Base-by-base conservation (phyloP, 805 yeast genomes). In the Yarrowia alimentaria region DNA sequence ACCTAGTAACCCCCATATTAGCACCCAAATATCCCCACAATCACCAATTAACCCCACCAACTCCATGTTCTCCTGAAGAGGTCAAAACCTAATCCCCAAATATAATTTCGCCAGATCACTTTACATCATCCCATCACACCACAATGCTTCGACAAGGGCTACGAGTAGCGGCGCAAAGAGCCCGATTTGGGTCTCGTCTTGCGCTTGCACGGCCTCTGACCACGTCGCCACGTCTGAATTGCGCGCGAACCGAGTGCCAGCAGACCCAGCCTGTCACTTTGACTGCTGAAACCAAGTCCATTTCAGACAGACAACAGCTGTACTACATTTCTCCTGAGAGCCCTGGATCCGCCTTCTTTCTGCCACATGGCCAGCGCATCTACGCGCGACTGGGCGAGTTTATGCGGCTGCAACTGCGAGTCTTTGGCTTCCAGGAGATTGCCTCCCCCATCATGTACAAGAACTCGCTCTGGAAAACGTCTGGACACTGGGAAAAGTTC, bases 401-500 rank as follows among this genome's bases (percentile, higher is more conserved):
- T 65, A 90, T 93, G 91, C 85, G 87, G 62, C 68, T 79, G 31
- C 96, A 88, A 62, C 94, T 89, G 64, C 68, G 77, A 16, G 78
- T 75, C 54, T 84, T 82, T 58, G 96, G 95, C 0, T 93, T 89
- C 61, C 81, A 85, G 53, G 98, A 93, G 67, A 97, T 93, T 5
- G 78, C 91, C 20, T 86, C 96, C 0, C 99, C 99, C 1, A 73
- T 91, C 57, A 83, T 93, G 11, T 93, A 83, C 68, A 85, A 83
- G 59, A 81, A 81, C 53, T 76, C 79, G 28, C 70, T 93, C 13
- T 93, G 97, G 96, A 84, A 89, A 65, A 79, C 75, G 45, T 84
- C 95, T 9, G 98, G 98, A 0, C 99, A 93, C 68, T 91, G 97
- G 97, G 85, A 82, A 10, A 90, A 91, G 62, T 91, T 93, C 64